phyloP scores from a whole-genome alignment of 1,284 basidiomycete genomes.

The Ganoderma lingzhi region DNA sequence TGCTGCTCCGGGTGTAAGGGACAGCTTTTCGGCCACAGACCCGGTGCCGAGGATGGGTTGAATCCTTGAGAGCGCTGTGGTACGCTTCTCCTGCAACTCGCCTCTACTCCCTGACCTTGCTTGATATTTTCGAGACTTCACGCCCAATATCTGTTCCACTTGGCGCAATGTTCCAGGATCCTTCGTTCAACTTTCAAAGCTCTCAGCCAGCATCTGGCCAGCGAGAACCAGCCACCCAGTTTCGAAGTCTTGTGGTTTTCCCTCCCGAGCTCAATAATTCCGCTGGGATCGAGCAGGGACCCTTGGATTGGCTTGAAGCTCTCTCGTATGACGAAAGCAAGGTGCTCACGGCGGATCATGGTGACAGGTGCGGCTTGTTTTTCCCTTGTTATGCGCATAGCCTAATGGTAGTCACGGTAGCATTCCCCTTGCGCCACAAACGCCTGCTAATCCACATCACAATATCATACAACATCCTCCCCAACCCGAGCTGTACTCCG shows the following conservation, averaged over 20 bases:
- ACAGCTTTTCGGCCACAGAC: not conserved
- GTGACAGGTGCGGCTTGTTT: not conserved
- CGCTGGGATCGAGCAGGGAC: not conserved
- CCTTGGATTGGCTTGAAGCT: not conserved
- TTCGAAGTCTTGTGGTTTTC: conserved; percentile 1
- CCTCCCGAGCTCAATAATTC: not conserved
- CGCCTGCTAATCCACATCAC: not conserved
- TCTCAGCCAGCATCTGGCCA: not conserved
- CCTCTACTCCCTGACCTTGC: not conserved
- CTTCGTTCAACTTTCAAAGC: not conserved
- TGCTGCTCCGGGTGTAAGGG: not conserved
- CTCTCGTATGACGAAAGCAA: not conserved
- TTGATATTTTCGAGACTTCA: not conserved
- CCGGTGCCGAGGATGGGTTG: not conserved
- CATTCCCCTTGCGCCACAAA: not conserved
- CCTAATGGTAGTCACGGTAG: not conserved
- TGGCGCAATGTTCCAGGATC: not conserved
- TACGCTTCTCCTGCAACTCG: not conserved
- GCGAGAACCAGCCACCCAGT: not conserved
- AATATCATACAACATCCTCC: not conserved
- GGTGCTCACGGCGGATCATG: not conserved
- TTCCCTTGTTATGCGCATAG: not conserved
- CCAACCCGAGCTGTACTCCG: not conserved
- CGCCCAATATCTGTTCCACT: not conserved
- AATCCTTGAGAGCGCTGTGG: not conserved